phyloP scores from a whole-genome alignment of 2,329 filamentous ascomycete genomes.

The Ciborinia camelliae region DNA sequence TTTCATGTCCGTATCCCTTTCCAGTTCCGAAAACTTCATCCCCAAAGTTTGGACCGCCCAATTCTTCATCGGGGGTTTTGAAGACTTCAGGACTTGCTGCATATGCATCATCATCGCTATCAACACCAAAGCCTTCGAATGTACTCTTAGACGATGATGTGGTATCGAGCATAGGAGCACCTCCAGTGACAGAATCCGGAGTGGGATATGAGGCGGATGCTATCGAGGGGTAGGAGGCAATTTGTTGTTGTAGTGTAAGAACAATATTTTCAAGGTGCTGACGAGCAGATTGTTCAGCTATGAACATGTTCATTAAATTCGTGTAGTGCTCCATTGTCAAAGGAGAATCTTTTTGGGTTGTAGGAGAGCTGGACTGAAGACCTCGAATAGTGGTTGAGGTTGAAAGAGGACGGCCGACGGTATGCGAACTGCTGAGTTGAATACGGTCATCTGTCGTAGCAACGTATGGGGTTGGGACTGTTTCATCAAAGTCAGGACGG shows the following conservation, averaged over 20 bases:
- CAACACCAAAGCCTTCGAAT: slow-evolving; percentile 35
- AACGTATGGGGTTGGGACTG: slow-evolving; percentile 20
- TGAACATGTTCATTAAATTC: slow-evolving; percentile 50
- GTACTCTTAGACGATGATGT: slow-evolving; percentile 9
- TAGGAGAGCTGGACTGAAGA: slow-evolving; percentile 32
- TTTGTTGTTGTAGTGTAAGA: slow-evolving; percentile 43
- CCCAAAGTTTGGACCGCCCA: slow-evolving; percentile 40
- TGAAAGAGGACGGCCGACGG: slow-evolving; percentile 32
- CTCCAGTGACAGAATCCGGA: background rate
- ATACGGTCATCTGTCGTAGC: slow-evolving; percentile 19
- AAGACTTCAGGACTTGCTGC: slow-evolving; percentile 46
- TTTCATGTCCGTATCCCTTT: slow-evolving; percentile 27
- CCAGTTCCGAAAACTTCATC: slow-evolving; percentile 42
- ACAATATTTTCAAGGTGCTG: slow-evolving; percentile 56
- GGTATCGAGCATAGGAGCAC: slow-evolving; percentile 11
- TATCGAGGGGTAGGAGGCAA: slow-evolving; percentile 21
- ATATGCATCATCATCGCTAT: slow-evolving; percentile 31
- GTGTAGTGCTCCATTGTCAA: slow-evolving; percentile 47
- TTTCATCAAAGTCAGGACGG: slow-evolving; percentile 28
- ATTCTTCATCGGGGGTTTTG: slow-evolving; percentile 51
- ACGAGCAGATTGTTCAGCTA: slow-evolving; percentile 55
- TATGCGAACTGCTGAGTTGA: slow-evolving; percentile 18
- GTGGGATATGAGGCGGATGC: slow-evolving; percentile 23
- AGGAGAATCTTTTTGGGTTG: slow-evolving; percentile 31
- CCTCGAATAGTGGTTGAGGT: slow-evolving; percentile 36